Evolutionary conservation across 768 basidiomycete genomes (phyloP), one percentile per base, ranked within the genome.

Genomic region (Leccinum boreale): DNA sequence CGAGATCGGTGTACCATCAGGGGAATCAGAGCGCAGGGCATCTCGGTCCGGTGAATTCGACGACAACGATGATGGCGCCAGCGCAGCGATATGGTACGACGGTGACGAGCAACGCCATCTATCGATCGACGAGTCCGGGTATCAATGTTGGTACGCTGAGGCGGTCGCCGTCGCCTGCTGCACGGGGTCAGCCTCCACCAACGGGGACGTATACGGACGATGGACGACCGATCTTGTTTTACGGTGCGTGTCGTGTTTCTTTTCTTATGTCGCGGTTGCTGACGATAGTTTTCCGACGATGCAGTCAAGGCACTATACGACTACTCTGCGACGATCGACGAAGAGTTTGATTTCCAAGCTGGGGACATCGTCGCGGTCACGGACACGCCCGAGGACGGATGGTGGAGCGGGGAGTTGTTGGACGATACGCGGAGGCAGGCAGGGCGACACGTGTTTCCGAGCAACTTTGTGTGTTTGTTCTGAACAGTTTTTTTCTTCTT

Each of bases 291-390:
- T 11, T 26, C 12, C 3, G 10, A 15, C 33, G 35, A 17, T 12
- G 5, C 26, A 93, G 92, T 95, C 59, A 91, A 92, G 78, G 94
- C 94, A 39, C 75, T 95, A 61, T 96, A 92, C 69, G 90, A 94
- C 71, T 95, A 94, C 65, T 74, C 74, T 1, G 92, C 91, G 15
- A 86, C 88, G 11, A 91, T 89, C 60, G 87, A 90, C 1, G 93
- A 95, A 68, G 96, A 98, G 75, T 98, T 98, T 71, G 90, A 95
- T 70, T 98, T 98, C 85, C 92, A 94, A 69, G 79, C 86, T 21
- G 92, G 90, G 3, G 96, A 98, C 73, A 91, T 97, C 62, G 97
- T 98, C 62, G 95, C 94, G 7, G 95, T 98, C 10, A 95, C 92
- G 0, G 81, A 86, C 21, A 96, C 94, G 6, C 94, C 94, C 5